Evolutionary conservation across 139 green algal species (phyloP), one percentile per base, ranked within the genome.

Genomic region (Axilococcus clingmanii): DNA sequence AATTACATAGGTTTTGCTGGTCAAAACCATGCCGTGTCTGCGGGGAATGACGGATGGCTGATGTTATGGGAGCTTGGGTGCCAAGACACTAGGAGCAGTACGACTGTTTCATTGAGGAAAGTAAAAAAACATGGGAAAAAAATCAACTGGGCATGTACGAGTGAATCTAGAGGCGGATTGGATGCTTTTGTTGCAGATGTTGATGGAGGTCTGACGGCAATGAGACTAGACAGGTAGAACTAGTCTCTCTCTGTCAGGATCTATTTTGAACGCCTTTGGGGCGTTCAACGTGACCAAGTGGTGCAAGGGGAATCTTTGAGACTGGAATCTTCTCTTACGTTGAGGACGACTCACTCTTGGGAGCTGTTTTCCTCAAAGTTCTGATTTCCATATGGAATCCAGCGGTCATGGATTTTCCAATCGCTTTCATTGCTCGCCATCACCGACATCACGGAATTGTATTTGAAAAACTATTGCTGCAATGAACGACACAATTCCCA

Each of bases 11-110:
- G 35, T n/a, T 69, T 64, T 34, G n/a, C 41, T 35, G 7, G 37
- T 25, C 15, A 20, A 25, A 17, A 40, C 43, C 15, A 25, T 31
- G 22, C 51, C 31, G 30, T 74, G n/a, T 74, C 65, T 12, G 59
- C 29, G 1, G 65, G 52, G 29, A 74, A 74, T 48, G 65, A 74
- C 22, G n/a, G 30, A 24, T 37, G 44, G 16, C 16, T 74, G 29
- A 35, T 64, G 32, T 28, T 72, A 9, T 74, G 65, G 65, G 56
- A 72, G 27, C 72, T 52, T 44, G 7, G 52, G 19, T 19, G 28
- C 33, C 2, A 24, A 16, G 40, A 42, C 24, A 41, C 40, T 28
- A n/a, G n/a, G n/a, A n/a, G n/a, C n/a, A n/a, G n/a, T n/a, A n/a
- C n/a, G n/a, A n/a, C n/a, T n/a, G n/a, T n/a, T n/a, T 31, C 52